Conservation (phyloP, 495 filamentous ascomycete genomes). For the Penicillium cinerascens region DNA sequence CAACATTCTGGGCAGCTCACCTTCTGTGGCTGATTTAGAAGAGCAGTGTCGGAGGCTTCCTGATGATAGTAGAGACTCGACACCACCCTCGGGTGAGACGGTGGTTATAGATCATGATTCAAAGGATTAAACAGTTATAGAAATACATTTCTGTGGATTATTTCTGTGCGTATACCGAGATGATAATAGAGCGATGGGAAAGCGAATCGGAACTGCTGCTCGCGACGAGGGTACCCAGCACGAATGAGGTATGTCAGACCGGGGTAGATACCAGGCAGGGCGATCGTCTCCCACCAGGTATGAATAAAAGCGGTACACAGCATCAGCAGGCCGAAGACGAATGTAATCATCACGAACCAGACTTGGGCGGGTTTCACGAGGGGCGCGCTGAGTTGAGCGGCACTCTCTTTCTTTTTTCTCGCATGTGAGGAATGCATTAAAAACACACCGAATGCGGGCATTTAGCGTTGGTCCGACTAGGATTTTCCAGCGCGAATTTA, state of each 20-base stretch:
- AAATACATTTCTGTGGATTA: background rate
- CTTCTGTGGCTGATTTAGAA: constrained; percentile 18
- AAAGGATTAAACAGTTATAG: background rate
- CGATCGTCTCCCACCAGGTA: constrained; percentile 73
- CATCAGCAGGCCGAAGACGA: constrained; percentile 68
- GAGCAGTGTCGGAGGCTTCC: constrained; percentile 12
- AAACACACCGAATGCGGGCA: background rate
- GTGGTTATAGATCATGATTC: background rate
- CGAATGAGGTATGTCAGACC: constrained; percentile 68
- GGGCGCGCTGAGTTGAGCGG: background rate
- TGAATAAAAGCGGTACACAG: constrained; percentile 59
- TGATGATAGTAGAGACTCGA: background rate
- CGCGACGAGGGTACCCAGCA: constrained; percentile 67
- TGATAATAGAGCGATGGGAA: constrained; percentile 27
- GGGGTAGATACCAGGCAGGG: constrained; percentile 66
- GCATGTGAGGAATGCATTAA: background rate
- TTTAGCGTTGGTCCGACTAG: background rate
- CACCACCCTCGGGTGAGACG: background rate
- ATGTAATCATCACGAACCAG: constrained; percentile 66
- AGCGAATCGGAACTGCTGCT: constrained; percentile 74
- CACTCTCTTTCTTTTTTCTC: background rate
- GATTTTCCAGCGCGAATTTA: background rate
- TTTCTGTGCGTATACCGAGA: background rate
- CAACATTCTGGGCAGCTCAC: constrained; percentile 2
- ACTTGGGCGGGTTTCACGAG: constrained; percentile 24